Conservation (phyloP, 2,329 filamentous ascomycete genomes). For the Penicillium nordicum region DNA sequence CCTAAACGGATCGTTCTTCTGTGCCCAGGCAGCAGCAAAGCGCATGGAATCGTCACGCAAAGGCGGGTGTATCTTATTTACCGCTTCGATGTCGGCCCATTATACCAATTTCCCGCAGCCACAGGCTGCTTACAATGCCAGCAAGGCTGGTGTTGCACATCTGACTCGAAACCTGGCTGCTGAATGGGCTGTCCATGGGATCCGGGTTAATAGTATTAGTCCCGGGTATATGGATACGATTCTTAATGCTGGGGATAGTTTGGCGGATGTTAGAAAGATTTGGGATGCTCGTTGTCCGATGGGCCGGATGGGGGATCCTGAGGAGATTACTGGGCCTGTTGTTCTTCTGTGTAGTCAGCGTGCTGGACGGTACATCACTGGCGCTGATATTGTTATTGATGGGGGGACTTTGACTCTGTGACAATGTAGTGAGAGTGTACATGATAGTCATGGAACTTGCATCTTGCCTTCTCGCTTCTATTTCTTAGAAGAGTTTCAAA, state of each 20-base stretch:
- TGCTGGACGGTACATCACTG: conserved; percentile 66
- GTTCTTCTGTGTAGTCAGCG: conserved; percentile 56
- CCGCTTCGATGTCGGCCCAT: conserved; percentile 66
- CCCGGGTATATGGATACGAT: conserved; percentile 78
- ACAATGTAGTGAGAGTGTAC: not conserved
- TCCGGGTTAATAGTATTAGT: conserved; percentile 66
- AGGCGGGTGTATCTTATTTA: conserved; percentile 56
- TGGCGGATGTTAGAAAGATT: conserved; percentile 51
- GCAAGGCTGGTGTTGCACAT: conserved; percentile 64
- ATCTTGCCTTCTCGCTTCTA: not conserved
- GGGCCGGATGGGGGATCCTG: conserved; percentile 62
- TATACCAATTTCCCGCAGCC: conserved; percentile 69
- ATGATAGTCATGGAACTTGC: not conserved
- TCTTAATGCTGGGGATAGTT: conserved; percentile 62
- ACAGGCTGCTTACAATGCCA: conserved; percentile 68
- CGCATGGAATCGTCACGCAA: conserved; percentile 27
- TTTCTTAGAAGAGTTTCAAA: not conserved
- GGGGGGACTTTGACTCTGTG: conserved; percentile 42
- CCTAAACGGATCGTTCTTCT: conserved; percentile 66
- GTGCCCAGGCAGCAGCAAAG: conserved; percentile 61
- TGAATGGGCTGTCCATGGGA: conserved; percentile 69
- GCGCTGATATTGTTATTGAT: conserved; percentile 63
- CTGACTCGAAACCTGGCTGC: conserved; percentile 65
- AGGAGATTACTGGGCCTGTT: conserved; percentile 61
- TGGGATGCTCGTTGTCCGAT: conserved; percentile 62